Conservation (phyloP, 176 grass and related monocot species). For the Neostapfia colusana region DNA sequence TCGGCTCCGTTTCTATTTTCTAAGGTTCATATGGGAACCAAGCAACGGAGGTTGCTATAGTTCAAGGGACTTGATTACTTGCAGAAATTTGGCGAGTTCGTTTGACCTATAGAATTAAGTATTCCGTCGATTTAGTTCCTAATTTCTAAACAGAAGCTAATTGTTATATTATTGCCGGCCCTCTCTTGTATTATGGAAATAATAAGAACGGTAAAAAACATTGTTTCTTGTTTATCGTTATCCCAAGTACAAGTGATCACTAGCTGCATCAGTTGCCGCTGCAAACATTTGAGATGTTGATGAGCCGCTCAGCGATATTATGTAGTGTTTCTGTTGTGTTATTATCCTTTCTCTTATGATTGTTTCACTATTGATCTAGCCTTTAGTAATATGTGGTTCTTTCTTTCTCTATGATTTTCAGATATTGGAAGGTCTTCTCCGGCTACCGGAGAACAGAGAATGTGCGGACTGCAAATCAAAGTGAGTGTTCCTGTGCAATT, state of each 20-base stretch:
- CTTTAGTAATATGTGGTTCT: not conserved
- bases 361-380: not conserved
- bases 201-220: not conserved
- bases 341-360: not conserved
- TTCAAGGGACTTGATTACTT: not conserved
- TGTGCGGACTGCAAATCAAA: slow-evolving; percentile 96
- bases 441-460: slow-evolving; percentile 86
- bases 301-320: not conserved
- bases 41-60: not conserved
- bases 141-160: not conserved
- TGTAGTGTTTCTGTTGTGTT: slow-evolving; percentile 16
- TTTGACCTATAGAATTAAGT: not conserved
- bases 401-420: slow-evolving; percentile 33
- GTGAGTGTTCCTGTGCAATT: slow-evolving; percentile 52
- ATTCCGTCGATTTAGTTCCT: not conserved
- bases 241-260: slow-evolving; percentile 7
- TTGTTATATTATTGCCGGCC: not conserved
- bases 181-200: not conserved
- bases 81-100: not conserved
- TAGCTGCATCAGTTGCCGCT: not conserved
- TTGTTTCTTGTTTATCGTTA: not conserved
- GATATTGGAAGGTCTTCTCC: slow-evolving; percentile 82
- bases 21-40: not conserved
- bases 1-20: not conserved
- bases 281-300: not conserved